Conservation (phyloP, 495 filamentous ascomycete genomes). For the Penicillium argentinense region DNA sequence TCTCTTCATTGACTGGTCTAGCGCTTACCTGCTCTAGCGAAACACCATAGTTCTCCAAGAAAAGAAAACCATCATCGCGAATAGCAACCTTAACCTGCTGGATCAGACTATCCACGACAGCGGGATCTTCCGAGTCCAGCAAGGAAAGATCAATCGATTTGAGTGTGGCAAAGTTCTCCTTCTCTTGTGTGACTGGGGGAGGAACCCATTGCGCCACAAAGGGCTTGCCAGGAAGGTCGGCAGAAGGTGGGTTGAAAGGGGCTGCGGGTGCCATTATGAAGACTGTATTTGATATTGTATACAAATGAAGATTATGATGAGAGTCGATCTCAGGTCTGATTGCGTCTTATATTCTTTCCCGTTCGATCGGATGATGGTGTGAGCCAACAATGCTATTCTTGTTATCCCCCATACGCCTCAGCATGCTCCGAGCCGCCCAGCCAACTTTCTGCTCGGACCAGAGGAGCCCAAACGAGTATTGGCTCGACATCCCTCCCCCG, state of each 20-base stretch:
- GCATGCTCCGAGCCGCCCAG: not conserved
- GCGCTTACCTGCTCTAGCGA: slow-evolving; percentile 46
- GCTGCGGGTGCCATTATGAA: slow-evolving; percentile 31
- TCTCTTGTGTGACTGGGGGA: slow-evolving; percentile 38
- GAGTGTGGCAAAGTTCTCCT: slow-evolving; percentile 37
- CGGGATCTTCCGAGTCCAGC: slow-evolving; percentile 34
- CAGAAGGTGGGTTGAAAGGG: slow-evolving; percentile 40
- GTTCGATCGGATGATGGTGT: not conserved
- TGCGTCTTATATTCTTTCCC: slow-evolving; percentile 6
- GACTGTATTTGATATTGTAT: not conserved
- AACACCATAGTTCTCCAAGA: slow-evolving; percentile 47
- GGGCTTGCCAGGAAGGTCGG: slow-evolving; percentile 38
- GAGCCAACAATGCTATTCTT: not conserved
- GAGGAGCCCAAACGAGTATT: not conserved
- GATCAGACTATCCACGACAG: slow-evolving; percentile 38
- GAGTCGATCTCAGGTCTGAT: not conserved
- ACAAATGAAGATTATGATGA: not conserved
- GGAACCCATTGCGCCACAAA: slow-evolving; percentile 42
- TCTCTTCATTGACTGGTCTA: no score
- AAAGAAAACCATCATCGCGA: slow-evolving; percentile 47
- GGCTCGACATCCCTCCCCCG: not conserved
- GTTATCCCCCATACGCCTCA: not conserved
- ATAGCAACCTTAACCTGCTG: slow-evolving; percentile 41
- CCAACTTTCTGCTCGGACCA: not conserved
- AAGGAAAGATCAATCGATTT: slow-evolving; percentile 42